Percentiles rank a stretch among this genome's conserved stretches.
Evolutionary conservation across 306 rosid species (phyloP).

Genomic region (Inga leiocalycina): DNA sequence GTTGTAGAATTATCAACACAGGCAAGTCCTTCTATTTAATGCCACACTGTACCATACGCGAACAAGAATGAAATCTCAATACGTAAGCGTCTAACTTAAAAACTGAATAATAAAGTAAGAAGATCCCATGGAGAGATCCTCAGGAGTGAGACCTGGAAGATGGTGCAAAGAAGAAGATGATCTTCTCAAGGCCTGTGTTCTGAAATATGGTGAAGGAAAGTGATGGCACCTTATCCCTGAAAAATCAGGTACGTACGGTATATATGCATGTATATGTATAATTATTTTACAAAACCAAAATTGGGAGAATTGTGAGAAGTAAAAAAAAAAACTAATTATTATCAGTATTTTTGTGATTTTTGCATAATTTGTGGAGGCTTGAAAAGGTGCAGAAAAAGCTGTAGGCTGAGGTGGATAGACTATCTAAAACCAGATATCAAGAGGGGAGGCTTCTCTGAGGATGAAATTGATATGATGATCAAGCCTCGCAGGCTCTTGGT

Average conservation of each 20-base stretch:
- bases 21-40: background rate
- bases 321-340: background rate
- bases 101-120: background rate
- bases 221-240: slow-evolving; percentile 37
- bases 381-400: slow-evolving; percentile 39
- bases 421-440: slow-evolving; percentile 40
- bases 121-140: slow-evolving; percentile 17
- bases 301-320: too few relatives aligned
- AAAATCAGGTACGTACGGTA: slow-evolving; percentile 25
- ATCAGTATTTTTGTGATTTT: background rate
- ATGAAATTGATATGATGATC: slow-evolving; percentile 38
- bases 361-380: slow-evolving; percentile 13
- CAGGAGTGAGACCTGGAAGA: slow-evolving; percentile 24
- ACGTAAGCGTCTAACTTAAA: background rate
- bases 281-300: background rate
- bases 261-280: too few relatives aligned
- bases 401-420: slow-evolving; percentile 48
- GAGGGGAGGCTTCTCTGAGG: slow-evolving; percentile 31
- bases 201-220: slow-evolving; percentile 32
- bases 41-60: too few relatives aligned
- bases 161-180: slow-evolving; percentile 40
- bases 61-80: background rate
- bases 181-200: slow-evolving; percentile 30
- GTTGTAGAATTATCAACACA: too few relatives aligned
- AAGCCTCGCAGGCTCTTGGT: slow-evolving; percentile 35